Evolutionary conservation across 106 monocot species (phyloP).

Genomic region (Amphibolis antarctica): DNA sequence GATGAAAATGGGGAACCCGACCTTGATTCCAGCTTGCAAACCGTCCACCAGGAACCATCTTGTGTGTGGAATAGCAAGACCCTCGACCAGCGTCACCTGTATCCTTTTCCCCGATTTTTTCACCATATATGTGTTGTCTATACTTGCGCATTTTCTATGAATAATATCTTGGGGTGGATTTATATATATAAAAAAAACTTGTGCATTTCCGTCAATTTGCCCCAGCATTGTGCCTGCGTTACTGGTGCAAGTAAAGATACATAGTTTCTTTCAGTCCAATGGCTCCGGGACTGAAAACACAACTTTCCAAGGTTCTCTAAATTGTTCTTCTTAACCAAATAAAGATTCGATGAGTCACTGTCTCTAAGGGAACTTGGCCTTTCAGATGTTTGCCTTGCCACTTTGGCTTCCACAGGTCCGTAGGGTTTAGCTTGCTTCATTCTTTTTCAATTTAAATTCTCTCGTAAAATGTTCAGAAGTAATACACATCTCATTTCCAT

Average conservation of each 20-base stretch:
- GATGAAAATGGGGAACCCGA: slow-evolving; percentile 7
- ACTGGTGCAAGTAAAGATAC: too few species aligned
- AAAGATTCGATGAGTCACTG: slow-evolving; percentile 53
- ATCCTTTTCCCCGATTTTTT: slow-evolving; percentile 30
- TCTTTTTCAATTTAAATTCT: neutral
- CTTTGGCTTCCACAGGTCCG: slow-evolving; percentile 30
- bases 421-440: neutral
- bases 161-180: too few species aligned
- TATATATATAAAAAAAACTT: too few species aligned
- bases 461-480: neutral
- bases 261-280: too few species aligned
- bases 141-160: too few species aligned
- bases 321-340: slow-evolving; percentile 17
- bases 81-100: slow-evolving; percentile 38
- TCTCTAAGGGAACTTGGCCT: slow-evolving; percentile 64
- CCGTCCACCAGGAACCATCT: neutral
- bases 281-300: too few species aligned
- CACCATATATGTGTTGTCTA: too few species aligned
- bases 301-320: too few species aligned
- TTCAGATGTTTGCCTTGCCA: slow-evolving; percentile 82
- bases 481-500: neutral
- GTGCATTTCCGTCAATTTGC: too few species aligned
- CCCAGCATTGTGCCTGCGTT: too few species aligned
- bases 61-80: slow-evolving; percentile 11
- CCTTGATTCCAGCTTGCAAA: neutral